Base-by-base conservation (phyloP, 164 flowering plant species). In the Warburgia ugandensis region DNA sequence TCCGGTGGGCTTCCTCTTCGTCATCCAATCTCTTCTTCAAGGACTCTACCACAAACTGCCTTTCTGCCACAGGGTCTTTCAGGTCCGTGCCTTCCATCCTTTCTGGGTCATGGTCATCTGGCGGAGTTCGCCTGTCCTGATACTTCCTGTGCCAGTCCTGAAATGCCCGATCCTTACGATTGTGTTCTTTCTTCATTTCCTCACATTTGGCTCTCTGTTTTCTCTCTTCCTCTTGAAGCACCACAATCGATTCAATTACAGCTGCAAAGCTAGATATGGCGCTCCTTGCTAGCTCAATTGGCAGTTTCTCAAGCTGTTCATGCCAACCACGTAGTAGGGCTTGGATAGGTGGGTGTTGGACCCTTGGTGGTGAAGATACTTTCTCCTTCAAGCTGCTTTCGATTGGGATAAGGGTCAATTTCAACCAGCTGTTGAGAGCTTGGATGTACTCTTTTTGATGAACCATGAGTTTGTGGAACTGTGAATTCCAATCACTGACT, bases 301-400 rank as follows among this genome's bases (percentile, higher is more conserved):
- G 91, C 45, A 90, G 83, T 56, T 81, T 79, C 55, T 76, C 94
- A 14, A 90, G 79, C 45, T 39, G 48, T 48, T 84, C 95, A 43
- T 73, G 67, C 97, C 97, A 90, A 0, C 71, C 55, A 16, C 48
- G 73, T 25, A 90, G 69, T 32, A 90, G 89, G 35, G 67, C 41
- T 49, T 79, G 80, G 58, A 90, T 84, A 0, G 91, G 85, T 3
- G 91, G 91, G 30, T 58, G 61, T 40, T 55, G 69, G 48, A 31
- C 56, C 47, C 76, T 61, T 11, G 83, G 80, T 2, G 97, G 95
- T 13, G 94, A 84, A 4, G 89, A 76, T 28, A 79, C 63, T 54
- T 75, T 83, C 61, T 86, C 94, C 58, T 72, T 86, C 29, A 85
- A 53, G 71, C 73, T 78, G 77, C 85, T 82, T 52, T 86, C 97